Conservation (phyloP, 129 eudicot genomes). For the Ambrosia artemisiifolia region DNA sequence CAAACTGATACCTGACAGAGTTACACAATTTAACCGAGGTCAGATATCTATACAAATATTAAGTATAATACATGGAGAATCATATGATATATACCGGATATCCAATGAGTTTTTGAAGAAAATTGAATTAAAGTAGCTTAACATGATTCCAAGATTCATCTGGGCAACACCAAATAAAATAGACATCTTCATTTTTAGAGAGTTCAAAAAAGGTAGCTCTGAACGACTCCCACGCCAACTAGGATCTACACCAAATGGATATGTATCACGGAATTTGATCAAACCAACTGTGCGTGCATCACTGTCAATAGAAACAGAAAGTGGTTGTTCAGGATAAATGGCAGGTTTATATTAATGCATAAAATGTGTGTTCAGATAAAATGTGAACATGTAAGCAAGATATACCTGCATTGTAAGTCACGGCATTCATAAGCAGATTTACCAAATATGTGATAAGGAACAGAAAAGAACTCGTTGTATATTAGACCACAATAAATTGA, state of each 20-base stretch:
- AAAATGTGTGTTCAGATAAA: slow-evolving; percentile 2
- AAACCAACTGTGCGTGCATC: slow-evolving; percentile 73
- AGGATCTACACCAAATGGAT: slow-evolving; percentile 99
- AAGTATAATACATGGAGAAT: slow-evolving; percentile 16
- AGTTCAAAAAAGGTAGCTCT: slow-evolving; percentile 90
- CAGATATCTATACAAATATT: slow-evolving; percentile 9
- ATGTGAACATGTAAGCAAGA: slow-evolving; percentile 12
- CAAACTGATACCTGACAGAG: slow-evolving; percentile 79
- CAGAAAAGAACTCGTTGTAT: slow-evolving; percentile 93
- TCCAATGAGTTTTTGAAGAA: slow-evolving; percentile 75
- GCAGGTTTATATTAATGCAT: slow-evolving; percentile 4
- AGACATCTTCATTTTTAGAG: slow-evolving; percentile 99
- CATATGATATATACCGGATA: slow-evolving; percentile 47
- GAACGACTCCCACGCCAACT: slow-evolving; percentile 99
- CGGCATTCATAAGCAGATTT: slow-evolving; percentile 88
- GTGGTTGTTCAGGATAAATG: slow-evolving; percentile 13
- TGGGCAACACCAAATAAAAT: slow-evolving; percentile 88
- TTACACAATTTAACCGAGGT: slow-evolving; percentile 8
- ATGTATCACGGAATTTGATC: slow-evolving; percentile 71
- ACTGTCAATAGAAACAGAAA: slow-evolving; percentile 40
- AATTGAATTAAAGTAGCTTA: slow-evolving; percentile 90
- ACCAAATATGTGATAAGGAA: slow-evolving; percentile 95
- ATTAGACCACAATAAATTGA: slow-evolving; percentile 92
- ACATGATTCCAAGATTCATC: slow-evolving; percentile 92
- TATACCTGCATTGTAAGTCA: slow-evolving; percentile 79